Conservation (phyloP, 495 filamentous ascomycete genomes). For the Neurospora pannonica region DNA sequence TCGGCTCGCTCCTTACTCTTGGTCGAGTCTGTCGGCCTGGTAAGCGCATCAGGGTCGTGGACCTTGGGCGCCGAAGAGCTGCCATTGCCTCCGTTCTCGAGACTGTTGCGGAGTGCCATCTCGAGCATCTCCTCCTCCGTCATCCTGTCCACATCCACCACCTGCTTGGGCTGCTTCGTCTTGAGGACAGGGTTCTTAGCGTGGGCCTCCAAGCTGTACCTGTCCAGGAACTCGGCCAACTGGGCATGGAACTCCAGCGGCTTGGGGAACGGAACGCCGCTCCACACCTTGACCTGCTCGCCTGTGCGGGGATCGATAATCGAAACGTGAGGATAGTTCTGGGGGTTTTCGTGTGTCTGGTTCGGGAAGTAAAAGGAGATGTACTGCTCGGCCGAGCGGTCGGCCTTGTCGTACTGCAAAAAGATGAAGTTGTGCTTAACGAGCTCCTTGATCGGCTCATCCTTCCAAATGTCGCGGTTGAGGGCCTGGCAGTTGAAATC, state of each 20-base stretch:
- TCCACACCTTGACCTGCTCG: constrained; percentile 96
- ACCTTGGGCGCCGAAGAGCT: constrained; percentile 21
- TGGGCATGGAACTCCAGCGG: constrained; percentile 79
- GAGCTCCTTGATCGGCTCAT: constrained; percentile 62
- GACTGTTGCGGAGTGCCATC: constrained; percentile 81
- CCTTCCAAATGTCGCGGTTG: constrained; percentile 94
- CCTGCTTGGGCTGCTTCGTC: constrained; percentile 59
- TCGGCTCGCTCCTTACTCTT: constrained; percentile 58
- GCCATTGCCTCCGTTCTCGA: constrained; percentile 31
- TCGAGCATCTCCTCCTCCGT: constrained; percentile 96
- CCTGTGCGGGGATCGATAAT: constrained; percentile 94
- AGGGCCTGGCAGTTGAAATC: constrained; percentile 88
- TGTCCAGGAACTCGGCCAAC: constrained; percentile 88
- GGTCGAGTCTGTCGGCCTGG: constrained; percentile 41
- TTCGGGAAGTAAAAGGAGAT: constrained; percentile 81
- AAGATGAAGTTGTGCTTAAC: constrained; percentile 91
- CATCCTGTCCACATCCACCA: constrained; percentile 72
- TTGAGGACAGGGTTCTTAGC: constrained; percentile 88
- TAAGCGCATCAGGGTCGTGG: constrained; percentile 77
- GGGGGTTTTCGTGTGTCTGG: constrained; percentile 58
- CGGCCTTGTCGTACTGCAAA: constrained; percentile 80
- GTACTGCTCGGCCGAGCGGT: constrained; percentile 65
- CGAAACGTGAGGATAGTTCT: constrained; percentile 81
- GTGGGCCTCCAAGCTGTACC: constrained; percentile 79
- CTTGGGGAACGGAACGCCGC: constrained; percentile 66